Base-by-base conservation (phyloP, 163 green algal genomes). In the Scenedesmus sp. region DNA sequence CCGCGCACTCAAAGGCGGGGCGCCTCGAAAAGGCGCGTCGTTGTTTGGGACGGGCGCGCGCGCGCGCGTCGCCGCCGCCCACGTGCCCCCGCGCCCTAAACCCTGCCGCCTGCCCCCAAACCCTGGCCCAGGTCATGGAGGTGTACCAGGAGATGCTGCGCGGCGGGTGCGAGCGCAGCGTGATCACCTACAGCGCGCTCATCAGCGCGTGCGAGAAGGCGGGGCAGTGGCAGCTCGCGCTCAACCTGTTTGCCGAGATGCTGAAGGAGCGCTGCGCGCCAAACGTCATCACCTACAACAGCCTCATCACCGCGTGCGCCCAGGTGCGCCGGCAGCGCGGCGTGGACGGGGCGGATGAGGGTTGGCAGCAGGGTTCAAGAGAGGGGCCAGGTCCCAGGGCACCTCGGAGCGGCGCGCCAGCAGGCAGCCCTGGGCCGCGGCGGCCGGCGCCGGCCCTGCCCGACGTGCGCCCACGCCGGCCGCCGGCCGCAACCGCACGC, bases 201-300 rank as follows among this genome's bases (percentile, higher is more conserved):
- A 93, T 96, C 67, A 91, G 83, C 63, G 92, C 89, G 4, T 94
- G 89, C 64, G 92, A 90, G 73, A 92, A 92, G 79, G 92, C 86
- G 22, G 91, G 87, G 34, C 81, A 90, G 67, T 92, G 86, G 83
- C 69, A 91, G 70, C 77, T 70, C 18, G 91, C 89, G 13, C 67
- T 95, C 63, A 63, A 86, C 24, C 82, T 92, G 39, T 94, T 91
- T 31, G 54, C 69, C 2, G 76, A 89, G 67, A 95, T 95, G 91
- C 78, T 86, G 31, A 54, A 58, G 14, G 83, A 90, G 24, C 84
- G 84, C 36, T 89, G 88, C 63, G 7, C 62, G 20, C 86, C 89
- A n/a, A 95, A 94, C 79, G 89, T 89, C 17, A 78, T 91, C 56
- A 92, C 87, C 6, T 93, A 88, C 83, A 94, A 93, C 85, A 87